A percentile compares a stretch with the other conserved stretches of the same genome.
Evolutionary conservation across 805 yeast species (phyloP).

Genomic region (Zygosaccharomyces bailii): DNA sequence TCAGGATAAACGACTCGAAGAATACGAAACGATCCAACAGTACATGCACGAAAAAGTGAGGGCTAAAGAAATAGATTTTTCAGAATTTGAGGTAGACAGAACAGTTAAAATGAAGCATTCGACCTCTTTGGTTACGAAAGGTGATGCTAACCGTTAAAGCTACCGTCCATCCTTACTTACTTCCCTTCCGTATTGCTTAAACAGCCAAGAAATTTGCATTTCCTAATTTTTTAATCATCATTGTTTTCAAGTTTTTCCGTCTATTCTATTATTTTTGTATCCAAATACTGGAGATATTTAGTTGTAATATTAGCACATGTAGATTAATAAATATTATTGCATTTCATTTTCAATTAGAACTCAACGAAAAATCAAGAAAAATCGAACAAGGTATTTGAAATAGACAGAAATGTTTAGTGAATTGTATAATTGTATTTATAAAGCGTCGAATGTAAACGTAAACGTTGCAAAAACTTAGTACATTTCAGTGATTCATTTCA

Average conservation of each 20-base stretch:
- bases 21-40: slow-evolving; percentile 20
- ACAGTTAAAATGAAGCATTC: slow-evolving; percentile 28
- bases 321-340: slow-evolving; percentile 2
- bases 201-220: neutral
- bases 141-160: slow-evolving; percentile 15
- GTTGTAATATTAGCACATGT: slow-evolving; percentile 5
- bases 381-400: too few species aligned
- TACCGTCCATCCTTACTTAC: too few species aligned
- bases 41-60: slow-evolving; percentile 18
- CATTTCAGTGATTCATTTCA: neutral
- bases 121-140: slow-evolving; percentile 23
- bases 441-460: neutral
- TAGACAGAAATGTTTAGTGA: neutral
- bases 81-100: slow-evolving; percentile 28
- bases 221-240: neutral
- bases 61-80: slow-evolving; percentile 21
- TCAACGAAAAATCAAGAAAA: neutral
- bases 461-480: neutral
- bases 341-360: neutral
- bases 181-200: neutral
- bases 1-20: slow-evolving; percentile 15
- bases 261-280: neutral
- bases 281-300: neutral
- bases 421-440: slow-evolving; percentile 1
- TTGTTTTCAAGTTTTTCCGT: neutral